These are phyloP conservation scores for Camelina sativa DNA, from an alignment of 345 rosid genomes.

Conservation along the genomic window DNA sequence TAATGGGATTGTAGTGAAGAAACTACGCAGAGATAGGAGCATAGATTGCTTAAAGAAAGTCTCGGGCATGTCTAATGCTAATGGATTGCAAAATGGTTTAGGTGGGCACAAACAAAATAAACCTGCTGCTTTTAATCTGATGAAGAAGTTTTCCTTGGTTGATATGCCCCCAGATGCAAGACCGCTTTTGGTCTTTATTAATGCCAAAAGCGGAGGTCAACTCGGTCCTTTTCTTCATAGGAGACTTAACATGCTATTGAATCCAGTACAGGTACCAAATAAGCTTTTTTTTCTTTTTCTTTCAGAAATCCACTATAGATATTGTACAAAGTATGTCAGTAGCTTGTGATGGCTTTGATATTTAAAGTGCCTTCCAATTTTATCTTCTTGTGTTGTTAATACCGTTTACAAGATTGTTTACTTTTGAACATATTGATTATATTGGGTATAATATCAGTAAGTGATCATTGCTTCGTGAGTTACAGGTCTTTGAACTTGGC, in stretches of 20 bases:
- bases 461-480: conserved; percentile 23
- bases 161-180: conserved; percentile 68
- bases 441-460: conserved; percentile 10
- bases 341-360: conserved; percentile 19
- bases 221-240: conserved; percentile 73
- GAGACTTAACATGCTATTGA: conserved; percentile 73
- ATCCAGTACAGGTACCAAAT: conserved; percentile 72
- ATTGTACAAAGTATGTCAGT: neutral
- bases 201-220: conserved; percentile 85
- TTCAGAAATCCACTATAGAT: neutral
- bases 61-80: conserved; percentile 35
- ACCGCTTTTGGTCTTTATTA: conserved; percentile 79
- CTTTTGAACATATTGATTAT: neutral
- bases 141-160: conserved; percentile 51
- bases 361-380: neutral
- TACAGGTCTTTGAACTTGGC: conserved; percentile 74
- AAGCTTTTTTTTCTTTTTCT: neutral
- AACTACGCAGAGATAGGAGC: conserved; percentile 53
- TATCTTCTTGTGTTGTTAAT: neutral
- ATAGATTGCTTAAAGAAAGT: conserved; percentile 46
- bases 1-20: conserved; percentile 56
- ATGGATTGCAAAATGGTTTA: conserved; percentile 44
- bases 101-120: conserved; percentile 45
- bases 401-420: neutral
- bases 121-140: conserved; percentile 35